Base-by-base conservation (phyloP, 2,329 filamentous ascomycete genomes). In the Podosphaera fusca region DNA sequence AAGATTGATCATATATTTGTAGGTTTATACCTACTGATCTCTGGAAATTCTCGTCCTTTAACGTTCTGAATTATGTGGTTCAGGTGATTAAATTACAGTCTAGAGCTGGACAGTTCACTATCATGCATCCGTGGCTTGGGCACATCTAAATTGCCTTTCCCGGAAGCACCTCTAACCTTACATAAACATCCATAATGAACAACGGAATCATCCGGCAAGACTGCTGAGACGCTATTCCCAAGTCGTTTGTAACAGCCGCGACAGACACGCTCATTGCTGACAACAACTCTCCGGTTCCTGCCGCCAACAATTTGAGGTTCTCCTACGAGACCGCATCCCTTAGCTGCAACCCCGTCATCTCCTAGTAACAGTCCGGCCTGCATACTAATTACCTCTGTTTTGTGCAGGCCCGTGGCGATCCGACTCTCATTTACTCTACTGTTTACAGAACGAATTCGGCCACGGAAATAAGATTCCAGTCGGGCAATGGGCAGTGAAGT, bases 201-300 rank as follows among this genome's bases (percentile, higher is more conserved):
- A 14, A 88, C 85, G 33, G 75, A 77, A 67, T 81, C 87, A 71
- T 94, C 85, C 5, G 89, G 87, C 70, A 92, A 77, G 10, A 95
- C 89, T 46, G 89, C 83, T 59, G 96, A 84, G 21, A 95, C 92
- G 68, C 85, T 94, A 1, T 87, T 84, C 1, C 89, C 90, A 61
- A 98, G 78, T 62, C 92, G 75, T 74, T 95, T 96, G 69, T 95
- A 85, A 68, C 92, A 98, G 14, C 94, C 86, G 10, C 85, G 82
- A 68, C 92, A 98, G 57, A 95, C 83, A 55, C 87, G 75, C 66
- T 96, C 90, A 64, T 98, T 90, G 8, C 78, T 80, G 55, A 98
- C 81, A 29, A 87, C 79, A 9, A 95, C 88, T 62, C 87, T 77
- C 42, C 79, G 70, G 63, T 78, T 82, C 64, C 79, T 70, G 1